These are phyloP conservation scores for Rhodomyrtus tomentosa DNA, from an alignment of 345 rosid genomes.

Conservation along the genomic window DNA sequence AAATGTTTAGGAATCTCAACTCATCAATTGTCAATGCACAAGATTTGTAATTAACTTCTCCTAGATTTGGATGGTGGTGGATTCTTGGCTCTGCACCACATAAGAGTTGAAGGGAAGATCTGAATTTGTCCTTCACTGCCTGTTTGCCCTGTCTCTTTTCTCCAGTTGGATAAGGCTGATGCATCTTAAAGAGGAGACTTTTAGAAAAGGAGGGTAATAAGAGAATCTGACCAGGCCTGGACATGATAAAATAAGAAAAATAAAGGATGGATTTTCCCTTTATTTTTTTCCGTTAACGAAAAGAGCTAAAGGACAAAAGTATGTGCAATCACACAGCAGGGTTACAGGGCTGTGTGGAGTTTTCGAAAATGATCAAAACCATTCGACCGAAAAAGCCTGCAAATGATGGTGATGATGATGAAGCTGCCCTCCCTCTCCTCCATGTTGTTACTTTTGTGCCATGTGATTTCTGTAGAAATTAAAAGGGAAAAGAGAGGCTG, in stretches of 20 bases:
- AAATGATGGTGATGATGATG: conserved; percentile 3
- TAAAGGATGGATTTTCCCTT: background rate
- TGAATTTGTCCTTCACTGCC: conserved; percentile 9
- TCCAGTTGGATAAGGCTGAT: background rate
- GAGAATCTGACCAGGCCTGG: background rate
- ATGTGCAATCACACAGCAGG: conserved; percentile 23
- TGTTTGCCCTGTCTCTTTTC: background rate
- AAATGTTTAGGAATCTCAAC: background rate
- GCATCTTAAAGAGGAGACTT: background rate
- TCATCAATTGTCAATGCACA: background rate
- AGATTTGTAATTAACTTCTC: background rate
- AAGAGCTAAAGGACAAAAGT: conserved; percentile 21
- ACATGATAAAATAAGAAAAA: background rate
- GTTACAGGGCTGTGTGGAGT: conserved; percentile 14
- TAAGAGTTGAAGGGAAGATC: conserved; percentile 16
- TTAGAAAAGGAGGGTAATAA: background rate
- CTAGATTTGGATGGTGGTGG: background rate
- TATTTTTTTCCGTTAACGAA: background rate
- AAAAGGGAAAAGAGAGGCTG: background rate
- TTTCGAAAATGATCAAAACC: conserved; percentile 30
- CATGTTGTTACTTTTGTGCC: background rate
- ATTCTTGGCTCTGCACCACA: background rate
- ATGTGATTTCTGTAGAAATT: background rate
- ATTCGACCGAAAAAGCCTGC: conserved; percentile 33
- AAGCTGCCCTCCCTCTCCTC: background rate